These are phyloP conservation scores for Kurtzmaniella quercitrusa DNA, from an alignment of 1,139 yeast genomes.

Conservation along the genomic window DNA sequence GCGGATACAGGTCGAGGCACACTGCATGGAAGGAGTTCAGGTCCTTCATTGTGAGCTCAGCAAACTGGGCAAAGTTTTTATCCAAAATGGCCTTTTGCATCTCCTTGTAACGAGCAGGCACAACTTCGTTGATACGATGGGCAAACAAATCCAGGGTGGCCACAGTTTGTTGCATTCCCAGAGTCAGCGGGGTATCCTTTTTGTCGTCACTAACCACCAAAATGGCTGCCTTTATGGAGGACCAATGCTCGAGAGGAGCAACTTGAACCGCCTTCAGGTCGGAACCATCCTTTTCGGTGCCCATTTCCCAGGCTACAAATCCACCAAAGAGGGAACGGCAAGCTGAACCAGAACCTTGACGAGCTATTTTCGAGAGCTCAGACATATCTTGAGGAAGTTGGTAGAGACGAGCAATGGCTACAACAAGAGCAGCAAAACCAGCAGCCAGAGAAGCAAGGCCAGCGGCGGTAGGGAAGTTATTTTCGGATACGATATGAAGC, in stretches of 20 bases:
- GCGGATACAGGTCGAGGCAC: constrained; percentile 92
- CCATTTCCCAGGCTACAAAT: constrained; percentile 99
- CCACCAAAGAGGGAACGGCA: constrained; percentile 97
- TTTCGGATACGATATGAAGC: constrained; percentile 83
- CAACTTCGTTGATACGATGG: constrained; percentile 73
- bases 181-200: constrained; percentile 91
- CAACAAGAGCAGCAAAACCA: constrained; percentile 93
- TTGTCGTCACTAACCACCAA: constrained; percentile 89
- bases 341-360: constrained; percentile 98
- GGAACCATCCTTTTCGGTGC: constrained; percentile 60
- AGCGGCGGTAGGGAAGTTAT: constrained; percentile 98
- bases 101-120: constrained; percentile 74
- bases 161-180: constrained; percentile 96
- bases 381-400: constrained; percentile 76
- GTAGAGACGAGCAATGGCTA: constrained; percentile 78
- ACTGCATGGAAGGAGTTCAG: constrained; percentile 97
- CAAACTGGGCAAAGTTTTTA: constrained; percentile 76
- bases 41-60: constrained; percentile 89
- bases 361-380: constrained; percentile 86
- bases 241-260: constrained; percentile 86
- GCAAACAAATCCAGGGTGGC: constrained; percentile 80
- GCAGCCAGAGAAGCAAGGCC: constrained; percentile 98
- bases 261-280: constrained; percentile 93
- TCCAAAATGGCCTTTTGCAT: constrained; percentile 74
- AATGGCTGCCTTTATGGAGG: constrained; percentile 85